Percentiles rank a stretch among this genome's conserved stretches.
Evolutionary conservation across 2,329 filamentous ascomycete species (phyloP).

Genomic region (Capronia epimyces): DNA sequence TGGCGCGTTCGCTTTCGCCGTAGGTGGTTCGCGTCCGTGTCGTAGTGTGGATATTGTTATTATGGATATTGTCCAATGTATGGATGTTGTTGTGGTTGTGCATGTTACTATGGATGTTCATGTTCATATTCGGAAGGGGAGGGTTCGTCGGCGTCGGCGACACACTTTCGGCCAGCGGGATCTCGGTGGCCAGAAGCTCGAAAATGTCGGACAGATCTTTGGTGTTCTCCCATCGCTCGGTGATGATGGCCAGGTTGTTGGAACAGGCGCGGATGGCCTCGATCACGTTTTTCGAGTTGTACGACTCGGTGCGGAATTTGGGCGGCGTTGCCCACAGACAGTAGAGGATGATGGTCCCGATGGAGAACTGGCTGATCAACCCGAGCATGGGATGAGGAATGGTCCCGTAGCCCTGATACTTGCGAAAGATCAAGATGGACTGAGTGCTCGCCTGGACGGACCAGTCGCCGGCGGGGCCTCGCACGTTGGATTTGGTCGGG

Average conservation of each 20-base stretch:
- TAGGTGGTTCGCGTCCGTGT: too few relatives aligned
- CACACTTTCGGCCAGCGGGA: neutral
- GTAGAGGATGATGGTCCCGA: constrained; percentile 6
- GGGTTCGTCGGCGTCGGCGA: neutral
- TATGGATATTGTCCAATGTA: too few relatives aligned
- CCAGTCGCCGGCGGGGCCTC: constrained; percentile 6
- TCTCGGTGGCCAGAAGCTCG: constrained; percentile 4
- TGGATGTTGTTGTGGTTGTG: too few relatives aligned
- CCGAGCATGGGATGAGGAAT: constrained; percentile 7
- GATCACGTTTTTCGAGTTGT: constrained; percentile 6
- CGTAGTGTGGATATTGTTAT: too few relatives aligned
- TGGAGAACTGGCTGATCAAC: constrained; percentile 12
- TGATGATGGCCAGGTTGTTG: constrained; percentile 8
- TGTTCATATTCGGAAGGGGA: too few relatives aligned
- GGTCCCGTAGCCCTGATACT: constrained; percentile 5
- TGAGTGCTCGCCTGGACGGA: constrained; percentile 4
- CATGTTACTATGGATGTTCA: too few relatives aligned
- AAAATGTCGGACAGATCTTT: constrained; percentile 7
- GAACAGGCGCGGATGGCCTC: constrained; percentile 5
- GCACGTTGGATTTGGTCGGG: constrained; percentile 5
- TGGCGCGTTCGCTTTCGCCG: neutral
- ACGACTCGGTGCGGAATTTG: constrained; percentile 4
- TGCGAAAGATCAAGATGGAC: constrained; percentile 8
- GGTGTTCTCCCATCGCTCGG: constrained; percentile 6
- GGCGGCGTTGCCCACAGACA: constrained; percentile 6